Evolutionary conservation across 2,329 filamentous ascomycete genomes (phyloP), one percentile per base, ranked within the genome.

Genomic region (Exophiala calicioides): DNA sequence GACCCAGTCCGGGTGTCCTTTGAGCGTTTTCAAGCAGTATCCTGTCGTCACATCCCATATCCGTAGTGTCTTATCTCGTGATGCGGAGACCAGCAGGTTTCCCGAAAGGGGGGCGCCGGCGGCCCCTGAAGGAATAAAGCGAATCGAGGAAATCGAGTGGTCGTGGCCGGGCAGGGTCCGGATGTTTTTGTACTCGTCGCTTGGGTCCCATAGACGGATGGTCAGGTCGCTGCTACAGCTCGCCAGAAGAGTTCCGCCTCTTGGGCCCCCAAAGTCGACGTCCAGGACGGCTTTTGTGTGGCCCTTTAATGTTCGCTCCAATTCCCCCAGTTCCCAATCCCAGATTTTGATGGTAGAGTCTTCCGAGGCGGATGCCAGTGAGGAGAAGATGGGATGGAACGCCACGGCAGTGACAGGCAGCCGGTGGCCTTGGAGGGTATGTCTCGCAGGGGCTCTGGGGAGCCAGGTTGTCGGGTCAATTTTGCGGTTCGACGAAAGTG

Each of bases 281-380:
- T 95, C 90, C 20, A 93, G 71, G 1, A 96, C 89, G 3, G 88
- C 82, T 63, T 87, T 90, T 4, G 90, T 96, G 62, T 96, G 91
- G 1, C 89, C 90, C 65, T 96, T 96, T 47, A 96, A 79, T 0
- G 90, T 96, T 53, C 85, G 76, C 66, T 96, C 90, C 3, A 95
- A 75, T 68, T 96, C 90, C 36, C 91, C 91, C 18, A 94, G 71
- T 62, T 96, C 90, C 86, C 90, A 96, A 63, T 96, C 90, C 90
- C 90, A 96, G 44, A 96, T 90, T 63, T 96, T 96, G 66, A 97
- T 95, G 5, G 87, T 95, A 44, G 82, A 87, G 67, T 96, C 91
- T 65, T 95, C 90, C 6, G 90, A 94, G 12, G 88, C 90, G 0
- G 89, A 93, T 7, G 90, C 91, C 16, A 96, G 75, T 4, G 88